Percentiles rank a stretch among this genome's conserved stretches.
Conservation (phyloP, 2,329 filamentous ascomycete genomes). For the Beauveria rudraprayagi region DNA sequence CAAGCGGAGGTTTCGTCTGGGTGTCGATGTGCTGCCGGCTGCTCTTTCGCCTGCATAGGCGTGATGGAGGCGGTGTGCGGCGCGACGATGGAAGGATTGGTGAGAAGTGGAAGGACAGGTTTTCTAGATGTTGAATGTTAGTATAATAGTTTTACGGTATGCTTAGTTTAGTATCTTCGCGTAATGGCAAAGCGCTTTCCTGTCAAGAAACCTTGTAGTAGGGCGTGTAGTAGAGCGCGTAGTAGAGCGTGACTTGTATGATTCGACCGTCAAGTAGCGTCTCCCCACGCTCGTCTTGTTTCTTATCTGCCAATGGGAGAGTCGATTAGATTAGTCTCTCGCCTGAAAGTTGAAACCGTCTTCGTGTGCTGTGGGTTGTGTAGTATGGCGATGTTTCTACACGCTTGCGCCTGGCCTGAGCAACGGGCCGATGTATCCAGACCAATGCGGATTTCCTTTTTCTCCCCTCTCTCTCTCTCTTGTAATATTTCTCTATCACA, state of each 20-base stretch:
- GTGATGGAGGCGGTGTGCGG: not conserved
- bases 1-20: constrained; percentile 44
- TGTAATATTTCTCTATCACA: no score
- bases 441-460: not conserved
- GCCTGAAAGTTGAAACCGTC: not conserved
- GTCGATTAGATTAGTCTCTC: not conserved
- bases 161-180: constrained; percentile 13
- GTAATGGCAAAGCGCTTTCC: constrained; percentile 11
- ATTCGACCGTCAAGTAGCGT: not conserved
- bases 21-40: constrained; percentile 20
- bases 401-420: not conserved
- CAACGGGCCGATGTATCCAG: not conserved
- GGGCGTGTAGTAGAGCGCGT: not conserved
- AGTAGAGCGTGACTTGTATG: not conserved
- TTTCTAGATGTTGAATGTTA: constrained; percentile 11
- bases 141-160: constrained; percentile 12
- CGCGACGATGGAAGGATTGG: not conserved
- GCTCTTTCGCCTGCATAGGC: not conserved
- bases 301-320: not conserved
- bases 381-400: not conserved
- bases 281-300: no score
- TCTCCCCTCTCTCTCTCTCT: no score
- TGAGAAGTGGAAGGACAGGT: constrained; percentile 3
- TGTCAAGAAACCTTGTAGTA: not conserved
- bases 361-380: not conserved